A percentile compares a stretch with the other conserved stretches of the same genome.
phyloP scores from a whole-genome alignment of 257 asterid species.

The Haberlea rhodopensis region DNA sequence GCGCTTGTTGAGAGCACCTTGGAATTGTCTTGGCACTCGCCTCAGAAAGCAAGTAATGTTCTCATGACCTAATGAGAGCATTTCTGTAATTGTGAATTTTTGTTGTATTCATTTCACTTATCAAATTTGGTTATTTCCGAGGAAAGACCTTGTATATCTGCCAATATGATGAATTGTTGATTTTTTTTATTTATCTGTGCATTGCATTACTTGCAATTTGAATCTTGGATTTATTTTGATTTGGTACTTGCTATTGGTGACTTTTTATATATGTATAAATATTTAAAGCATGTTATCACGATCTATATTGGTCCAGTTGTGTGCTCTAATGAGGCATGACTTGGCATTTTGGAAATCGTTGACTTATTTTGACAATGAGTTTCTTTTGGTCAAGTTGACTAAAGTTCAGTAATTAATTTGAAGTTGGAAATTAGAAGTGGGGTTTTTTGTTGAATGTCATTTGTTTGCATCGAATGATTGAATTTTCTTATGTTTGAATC shows the following conservation, averaged over 20 bases:
- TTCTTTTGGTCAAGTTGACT: background rate
- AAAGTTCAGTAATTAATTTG: background rate
- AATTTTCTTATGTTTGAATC: background rate
- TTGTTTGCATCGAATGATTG: background rate
- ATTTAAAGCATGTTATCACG: conserved; percentile 3
- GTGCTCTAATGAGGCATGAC: conserved; percentile 6
- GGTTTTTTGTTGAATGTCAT: conserved; percentile 2
- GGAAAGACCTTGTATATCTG: background rate
- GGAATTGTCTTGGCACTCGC: background rate
- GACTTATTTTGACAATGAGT: conserved; percentile 2
- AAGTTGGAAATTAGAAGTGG: conserved; percentile 8
- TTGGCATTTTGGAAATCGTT: conserved; percentile 1
- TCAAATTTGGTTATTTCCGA: background rate
- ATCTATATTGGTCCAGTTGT: background rate
- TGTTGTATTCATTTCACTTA: background rate
- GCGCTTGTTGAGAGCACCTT: background rate
- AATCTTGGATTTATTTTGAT: too few relatives aligned
- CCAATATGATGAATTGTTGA: background rate
- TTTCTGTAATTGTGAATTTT: too few relatives aligned
- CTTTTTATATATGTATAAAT: too few relatives aligned
- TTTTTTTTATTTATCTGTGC: too few relatives aligned
- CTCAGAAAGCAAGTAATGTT: background rate
- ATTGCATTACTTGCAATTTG: background rate
- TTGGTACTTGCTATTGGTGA: background rate
- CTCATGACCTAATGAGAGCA: background rate